Conservation (phyloP, 2,329 filamentous ascomycete species). For the Xenosphaeropsis pyriputrescens region DNA sequence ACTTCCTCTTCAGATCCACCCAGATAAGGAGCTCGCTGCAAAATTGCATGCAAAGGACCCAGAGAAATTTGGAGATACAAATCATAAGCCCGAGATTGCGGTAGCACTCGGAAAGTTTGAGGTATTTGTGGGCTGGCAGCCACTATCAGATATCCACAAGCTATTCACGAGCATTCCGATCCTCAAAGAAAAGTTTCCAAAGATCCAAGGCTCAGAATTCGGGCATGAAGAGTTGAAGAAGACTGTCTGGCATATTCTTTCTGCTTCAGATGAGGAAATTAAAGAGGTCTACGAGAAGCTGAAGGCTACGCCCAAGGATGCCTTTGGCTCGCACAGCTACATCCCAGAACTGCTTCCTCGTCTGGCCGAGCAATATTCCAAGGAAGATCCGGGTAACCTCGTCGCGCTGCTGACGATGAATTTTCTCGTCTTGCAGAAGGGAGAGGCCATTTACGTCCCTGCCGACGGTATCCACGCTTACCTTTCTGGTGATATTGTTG, state of each 20-base stretch:
- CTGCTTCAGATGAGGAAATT: slow-evolving; percentile 34
- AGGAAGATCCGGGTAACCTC: slow-evolving; percentile 49
- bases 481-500: slow-evolving; percentile 75
- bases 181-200: slow-evolving; percentile 7
- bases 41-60: slow-evolving; percentile 51
- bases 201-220: slow-evolving; percentile 25
- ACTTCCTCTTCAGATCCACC: slow-evolving; percentile 61
- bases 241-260: slow-evolving; percentile 35
- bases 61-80: slow-evolving; percentile 51
- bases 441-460: slow-evolving; percentile 84
- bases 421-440: slow-evolving; percentile 48
- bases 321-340: slow-evolving; percentile 35
- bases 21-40: slow-evolving; percentile 50
- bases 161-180: slow-evolving; percentile 28
- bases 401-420: slow-evolving; percentile 65
- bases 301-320: slow-evolving; percentile 26
- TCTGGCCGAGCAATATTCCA: slow-evolving; percentile 47
- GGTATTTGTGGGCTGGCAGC: slow-evolving; percentile 63
- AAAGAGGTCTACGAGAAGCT: slow-evolving; percentile 36
- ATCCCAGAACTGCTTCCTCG: slow-evolving; percentile 51
- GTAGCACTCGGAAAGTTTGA: slow-evolving; percentile 59
- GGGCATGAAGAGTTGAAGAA: slow-evolving; percentile 40
- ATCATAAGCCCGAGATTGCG: slow-evolving; percentile 72
- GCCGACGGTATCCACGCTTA: slow-evolving; percentile 97
- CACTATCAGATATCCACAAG: slow-evolving; percentile 39